These are phyloP conservation scores for Rubroboletus pulcherrimus DNA, from an alignment of 768 basidiomycete genomes.

Conservation along the genomic window DNA sequence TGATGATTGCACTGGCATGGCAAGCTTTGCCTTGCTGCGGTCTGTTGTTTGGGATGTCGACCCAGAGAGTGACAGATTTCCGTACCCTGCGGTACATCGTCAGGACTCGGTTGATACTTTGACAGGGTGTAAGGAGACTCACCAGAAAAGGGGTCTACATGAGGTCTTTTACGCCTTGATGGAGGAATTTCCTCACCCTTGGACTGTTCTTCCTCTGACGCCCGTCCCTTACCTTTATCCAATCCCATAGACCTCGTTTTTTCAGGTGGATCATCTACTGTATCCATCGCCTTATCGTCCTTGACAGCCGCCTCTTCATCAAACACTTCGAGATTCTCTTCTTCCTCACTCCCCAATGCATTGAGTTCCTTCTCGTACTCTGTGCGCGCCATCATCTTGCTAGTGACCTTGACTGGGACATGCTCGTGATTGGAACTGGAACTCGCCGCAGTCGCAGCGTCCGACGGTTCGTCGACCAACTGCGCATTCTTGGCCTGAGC, in stretches of 20 bases:
- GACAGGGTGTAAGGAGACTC: neutral
- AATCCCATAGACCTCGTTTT: neutral
- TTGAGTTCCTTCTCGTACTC: conserved; percentile 57
- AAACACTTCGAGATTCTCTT: conserved; percentile 38
- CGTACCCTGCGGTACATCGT: conserved; percentile 28
- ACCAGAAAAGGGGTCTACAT: conserved; percentile 69
- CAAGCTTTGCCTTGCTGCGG: conserved; percentile 7
- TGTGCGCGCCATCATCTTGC: conserved; percentile 69
- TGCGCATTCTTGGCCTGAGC: conserved; percentile 47
- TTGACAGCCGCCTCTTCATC: conserved; percentile 21
- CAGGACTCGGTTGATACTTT: neutral
- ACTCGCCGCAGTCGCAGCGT: neutral
- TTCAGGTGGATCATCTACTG: neutral
- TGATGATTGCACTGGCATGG: neutral
- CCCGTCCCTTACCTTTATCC: conserved; percentile 38
- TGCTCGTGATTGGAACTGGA: conserved; percentile 19
- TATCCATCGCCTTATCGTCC: conserved; percentile 9
- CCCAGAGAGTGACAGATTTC: conserved; percentile 14
- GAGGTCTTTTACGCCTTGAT: conserved; percentile 48
- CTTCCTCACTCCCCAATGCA: conserved; percentile 41
- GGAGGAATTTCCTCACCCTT: conserved; percentile 11
- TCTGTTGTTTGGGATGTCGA: neutral
- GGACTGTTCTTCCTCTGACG: conserved; percentile 24
- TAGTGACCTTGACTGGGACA: conserved; percentile 56
- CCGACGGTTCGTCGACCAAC: conserved; percentile 33